Evolutionary conservation across 176 grass and related monocot genomes (phyloP).

Genomic region (Triticum turgidum): DNA sequence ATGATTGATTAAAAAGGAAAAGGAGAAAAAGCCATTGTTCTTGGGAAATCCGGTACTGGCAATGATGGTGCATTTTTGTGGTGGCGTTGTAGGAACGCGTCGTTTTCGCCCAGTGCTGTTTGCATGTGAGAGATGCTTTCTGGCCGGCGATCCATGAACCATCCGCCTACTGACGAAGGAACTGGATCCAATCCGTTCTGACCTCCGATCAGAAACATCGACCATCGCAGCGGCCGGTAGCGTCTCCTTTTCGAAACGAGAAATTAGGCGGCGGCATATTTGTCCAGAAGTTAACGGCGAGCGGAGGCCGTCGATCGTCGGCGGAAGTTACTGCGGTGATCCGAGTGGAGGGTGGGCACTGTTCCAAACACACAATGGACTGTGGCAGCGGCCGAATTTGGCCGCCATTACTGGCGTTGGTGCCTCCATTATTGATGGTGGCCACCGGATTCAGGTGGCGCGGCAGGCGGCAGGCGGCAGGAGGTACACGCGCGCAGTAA

Average conservation of each 20-base stretch:
- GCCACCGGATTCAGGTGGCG: conserved; percentile 1
- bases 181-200: no score
- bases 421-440: conserved; percentile 5
- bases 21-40: neutral
- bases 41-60: neutral
- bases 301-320: no score
- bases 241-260: neutral
- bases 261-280: neutral
- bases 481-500: neutral
- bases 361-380: neutral
- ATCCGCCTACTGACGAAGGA: neutral
- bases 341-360: neutral
- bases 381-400: neutral
- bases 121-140: neutral
- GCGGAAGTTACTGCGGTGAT: neutral
- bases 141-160: conserved; percentile 6
- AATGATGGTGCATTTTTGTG: neutral
- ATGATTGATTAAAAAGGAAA: neutral
- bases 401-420: neutral
- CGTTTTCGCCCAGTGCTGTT: conserved; percentile 15
- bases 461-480: neutral
- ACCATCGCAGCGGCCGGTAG: neutral
- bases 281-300: neutral
- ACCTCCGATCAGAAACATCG: neutral
- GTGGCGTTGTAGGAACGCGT: neutral